phyloP scores from a whole-genome alignment of 2,329 filamentous ascomycete species.

The Atkinsonella texensis region DNA sequence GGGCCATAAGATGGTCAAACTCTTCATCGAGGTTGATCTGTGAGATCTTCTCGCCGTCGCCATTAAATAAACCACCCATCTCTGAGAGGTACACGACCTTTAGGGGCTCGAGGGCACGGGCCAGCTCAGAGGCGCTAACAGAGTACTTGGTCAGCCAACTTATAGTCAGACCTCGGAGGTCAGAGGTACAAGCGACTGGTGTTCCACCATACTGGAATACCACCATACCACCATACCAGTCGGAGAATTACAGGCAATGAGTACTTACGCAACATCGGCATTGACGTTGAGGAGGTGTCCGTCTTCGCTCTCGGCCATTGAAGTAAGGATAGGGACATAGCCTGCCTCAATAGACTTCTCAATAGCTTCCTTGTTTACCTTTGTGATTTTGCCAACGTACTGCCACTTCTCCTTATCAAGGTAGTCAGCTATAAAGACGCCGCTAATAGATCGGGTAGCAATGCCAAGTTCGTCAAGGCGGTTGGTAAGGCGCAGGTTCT shows the following conservation, averaged over 20 bases:
- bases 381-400: slow-evolving; percentile 87
- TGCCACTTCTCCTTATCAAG: slow-evolving; percentile 95
- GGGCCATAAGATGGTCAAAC: slow-evolving; percentile 82
- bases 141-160: too few species aligned
- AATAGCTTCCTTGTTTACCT: slow-evolving; percentile 82
- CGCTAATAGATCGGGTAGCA: slow-evolving; percentile 77
- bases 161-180: too few species aligned
- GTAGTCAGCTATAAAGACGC: slow-evolving; percentile 88
- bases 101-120: slow-evolving; percentile 75
- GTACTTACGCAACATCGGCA: slow-evolving; percentile 90
- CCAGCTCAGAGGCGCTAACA: slow-evolving; percentile 34
- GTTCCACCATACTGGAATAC: too few species aligned
- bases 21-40: slow-evolving; percentile 96
- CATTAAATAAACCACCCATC: slow-evolving; percentile 92
- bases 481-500: slow-evolving; percentile 88
- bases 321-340: slow-evolving; percentile 86
- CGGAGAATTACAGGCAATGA: too few species aligned
- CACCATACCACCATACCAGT: too few species aligned
- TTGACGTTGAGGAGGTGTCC: slow-evolving; percentile 96
- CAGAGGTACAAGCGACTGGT: too few species aligned
- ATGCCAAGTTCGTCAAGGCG: slow-evolving; percentile 84
- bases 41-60: slow-evolving; percentile 88
- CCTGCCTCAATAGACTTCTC: slow-evolving; percentile 84
- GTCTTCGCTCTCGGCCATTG: slow-evolving; percentile 86
- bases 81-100: slow-evolving; percentile 99